phyloP scores from a whole-genome alignment of 257 asterid genomes.

The Solanum medicagineum region DNA sequence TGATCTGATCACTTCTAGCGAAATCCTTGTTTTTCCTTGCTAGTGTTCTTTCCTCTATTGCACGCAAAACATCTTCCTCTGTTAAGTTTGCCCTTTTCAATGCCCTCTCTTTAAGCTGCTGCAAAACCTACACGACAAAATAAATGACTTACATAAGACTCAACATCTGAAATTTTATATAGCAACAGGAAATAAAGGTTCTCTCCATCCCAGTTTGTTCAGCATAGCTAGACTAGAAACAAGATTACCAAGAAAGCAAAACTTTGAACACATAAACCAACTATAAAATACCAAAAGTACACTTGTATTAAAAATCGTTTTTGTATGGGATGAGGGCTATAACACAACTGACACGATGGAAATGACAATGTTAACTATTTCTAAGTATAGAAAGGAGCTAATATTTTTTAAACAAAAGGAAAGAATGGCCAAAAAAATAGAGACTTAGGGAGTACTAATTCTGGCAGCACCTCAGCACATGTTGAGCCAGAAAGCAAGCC shows the following conservation, averaged over 20 bases:
- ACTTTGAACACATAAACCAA: not conserved
- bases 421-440: not conserved
- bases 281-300: not conserved
- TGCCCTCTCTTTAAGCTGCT: conserved; percentile 75
- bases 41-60: conserved; percentile 46
- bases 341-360: not conserved
- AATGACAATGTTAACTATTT: not conserved
- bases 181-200: not conserved
- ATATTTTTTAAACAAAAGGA: not conserved
- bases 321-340: not conserved
- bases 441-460: not conserved
- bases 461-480: conserved; percentile 23
- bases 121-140: conserved; percentile 42
- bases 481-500: conserved; percentile 26
- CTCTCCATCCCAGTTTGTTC: not conserved
- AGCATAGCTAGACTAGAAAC: not conserved
- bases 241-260: not conserved
- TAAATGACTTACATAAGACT: not conserved
- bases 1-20: conserved; percentile 48
- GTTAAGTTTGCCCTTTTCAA: conserved; percentile 52
- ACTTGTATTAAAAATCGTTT: not conserved
- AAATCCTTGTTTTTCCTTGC: conserved; percentile 59
- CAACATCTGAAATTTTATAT: not conserved
- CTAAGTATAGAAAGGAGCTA: not conserved
- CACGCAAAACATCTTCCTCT: conserved; percentile 39